Evolutionary conservation across 2,329 filamentous ascomycete species (phyloP), one percentile per base, ranked within the genome.

Genomic region (Ceratocystiopsis sp.): DNA sequence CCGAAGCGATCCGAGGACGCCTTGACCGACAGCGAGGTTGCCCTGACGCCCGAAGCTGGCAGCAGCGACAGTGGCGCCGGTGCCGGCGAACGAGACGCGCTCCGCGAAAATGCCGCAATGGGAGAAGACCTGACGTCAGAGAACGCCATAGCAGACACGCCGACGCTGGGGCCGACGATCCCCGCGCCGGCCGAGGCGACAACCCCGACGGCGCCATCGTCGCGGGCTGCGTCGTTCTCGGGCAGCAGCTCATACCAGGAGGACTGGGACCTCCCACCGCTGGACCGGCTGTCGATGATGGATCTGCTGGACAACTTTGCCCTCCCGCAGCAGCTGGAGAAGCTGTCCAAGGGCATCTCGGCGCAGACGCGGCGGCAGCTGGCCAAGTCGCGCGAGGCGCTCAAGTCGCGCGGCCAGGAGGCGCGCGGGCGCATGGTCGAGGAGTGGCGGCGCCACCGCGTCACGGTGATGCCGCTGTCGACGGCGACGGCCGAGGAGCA

Each of bases 261-360:
- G 53, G 85, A 89, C 57, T 91, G 84, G 73, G 85, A 93, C 18
- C 82, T 93, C 48, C 84, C 87, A 11, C 87, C 89, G 1, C 67
- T 95, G 19, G 91, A 98, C 59, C 82, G 85, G 42, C 68, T 98
- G 43, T 87, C 83, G 35, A 76, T 96, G 45, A 85, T 98, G 54
- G 91, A 98, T 57, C 71, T 98, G 40, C 73, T 98, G 51, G 89
- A 95, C 62, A 96, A 95, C 58, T 77, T 98, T 49, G 84, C 87
- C 7, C 68, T 98, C 32, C 81, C 86, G 1, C 83, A 93, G 55
- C 83, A 89, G 53, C 71, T 98, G 17, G 91, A 96, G 61, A 91
- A 83, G 64, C 71, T 95, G 50, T 87, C 95, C 55, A 80, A 75
- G 53, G 81, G 83, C 35, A 69, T 96, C 46, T 80, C 80, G 25